A percentile compares a stretch with the other conserved stretches of the same genome.
phyloP scores from a whole-genome alignment of 1,284 basidiomycete genomes.

The Pascua sp. region DNA sequence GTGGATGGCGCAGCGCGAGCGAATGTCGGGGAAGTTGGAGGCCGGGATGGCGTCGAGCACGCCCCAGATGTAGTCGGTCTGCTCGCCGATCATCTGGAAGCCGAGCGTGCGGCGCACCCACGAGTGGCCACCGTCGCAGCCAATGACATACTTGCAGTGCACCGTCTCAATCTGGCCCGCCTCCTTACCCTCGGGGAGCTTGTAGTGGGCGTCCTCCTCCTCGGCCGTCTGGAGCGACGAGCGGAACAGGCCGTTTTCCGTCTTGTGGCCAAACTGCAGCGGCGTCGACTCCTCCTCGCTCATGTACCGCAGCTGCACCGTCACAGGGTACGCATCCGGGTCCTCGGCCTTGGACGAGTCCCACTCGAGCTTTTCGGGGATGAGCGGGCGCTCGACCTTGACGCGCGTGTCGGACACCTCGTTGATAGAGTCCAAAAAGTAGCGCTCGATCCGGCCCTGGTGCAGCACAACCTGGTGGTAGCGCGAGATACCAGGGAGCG shows the following conservation, averaged over 20 bases:
- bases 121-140: constrained; percentile 31
- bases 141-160: constrained; percentile 31
- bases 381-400: constrained; percentile 17
- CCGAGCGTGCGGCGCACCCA: constrained; percentile 24
- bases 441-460: constrained; percentile 21
- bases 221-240: constrained; percentile 15
- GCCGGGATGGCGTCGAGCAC: constrained; percentile 23
- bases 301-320: constrained; percentile 15
- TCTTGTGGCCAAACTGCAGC: constrained; percentile 18
- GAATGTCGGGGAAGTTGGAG: constrained; percentile 25
- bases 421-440: constrained; percentile 17
- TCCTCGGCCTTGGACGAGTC: constrained; percentile 16
- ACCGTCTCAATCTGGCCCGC: constrained; percentile 19
- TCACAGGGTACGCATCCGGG: constrained; percentile 20
- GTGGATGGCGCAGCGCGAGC: constrained; percentile 21
- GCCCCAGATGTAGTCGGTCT: constrained; percentile 29
- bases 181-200: constrained; percentile 14
- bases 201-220: constrained; percentile 21
- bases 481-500: constrained; percentile 20
- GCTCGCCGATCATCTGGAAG: constrained; percentile 27
- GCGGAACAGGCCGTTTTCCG: constrained; percentile 20
- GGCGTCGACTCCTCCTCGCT: constrained; percentile 17
- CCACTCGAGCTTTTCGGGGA: constrained; percentile 17
- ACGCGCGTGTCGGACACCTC: constrained; percentile 12
- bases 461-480: constrained; percentile 21